Evolutionary conservation across 2,329 filamentous ascomycete genomes (phyloP).

Genomic region (Penicillium sp.): DNA sequence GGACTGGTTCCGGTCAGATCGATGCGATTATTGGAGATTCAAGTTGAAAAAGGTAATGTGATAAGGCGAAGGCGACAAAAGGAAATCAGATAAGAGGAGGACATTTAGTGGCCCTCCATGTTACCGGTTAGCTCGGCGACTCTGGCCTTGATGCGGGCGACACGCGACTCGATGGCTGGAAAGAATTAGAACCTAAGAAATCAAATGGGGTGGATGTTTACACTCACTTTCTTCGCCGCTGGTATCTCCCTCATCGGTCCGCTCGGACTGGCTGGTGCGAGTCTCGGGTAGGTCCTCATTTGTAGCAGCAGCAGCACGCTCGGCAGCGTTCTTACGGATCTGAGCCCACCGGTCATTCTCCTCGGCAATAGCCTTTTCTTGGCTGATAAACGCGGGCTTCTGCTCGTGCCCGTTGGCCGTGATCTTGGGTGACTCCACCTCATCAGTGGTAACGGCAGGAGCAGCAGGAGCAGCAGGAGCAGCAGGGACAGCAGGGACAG

Average conservation of each 20-base stretch:
- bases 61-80: conserved; percentile 5
- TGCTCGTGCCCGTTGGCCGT: conserved; percentile 18
- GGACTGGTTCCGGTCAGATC: conserved; percentile 11
- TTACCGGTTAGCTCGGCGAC: conserved; percentile 91
- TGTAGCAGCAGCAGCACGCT: conserved; percentile 65
- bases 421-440: conserved; percentile 15
- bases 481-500: conserved; percentile 2
- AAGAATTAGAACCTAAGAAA: background rate
- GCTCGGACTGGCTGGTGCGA: conserved; percentile 56
- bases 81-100: conserved; percentile 7
- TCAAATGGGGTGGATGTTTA: background rate
- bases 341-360: conserved; percentile 85
- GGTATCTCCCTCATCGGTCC: conserved; percentile 79
- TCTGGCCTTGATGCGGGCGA: conserved; percentile 94
- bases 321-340: conserved; percentile 90
- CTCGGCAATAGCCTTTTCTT: conserved; percentile 3
- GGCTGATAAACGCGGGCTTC: conserved; percentile 5
- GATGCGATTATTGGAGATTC: conserved; percentile 1
- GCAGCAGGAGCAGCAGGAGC: conserved; percentile 4
- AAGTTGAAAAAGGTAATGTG: conserved; percentile 7
- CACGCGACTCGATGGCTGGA: conserved; percentile 87
- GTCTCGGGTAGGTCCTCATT: conserved; percentile 64
- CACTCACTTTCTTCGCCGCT: conserved; percentile 90
- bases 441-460: background rate
- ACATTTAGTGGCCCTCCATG: conserved; percentile 57